Conservation (phyloP, 768 basidiomycete species). For the Tulasnella sp. region DNA sequence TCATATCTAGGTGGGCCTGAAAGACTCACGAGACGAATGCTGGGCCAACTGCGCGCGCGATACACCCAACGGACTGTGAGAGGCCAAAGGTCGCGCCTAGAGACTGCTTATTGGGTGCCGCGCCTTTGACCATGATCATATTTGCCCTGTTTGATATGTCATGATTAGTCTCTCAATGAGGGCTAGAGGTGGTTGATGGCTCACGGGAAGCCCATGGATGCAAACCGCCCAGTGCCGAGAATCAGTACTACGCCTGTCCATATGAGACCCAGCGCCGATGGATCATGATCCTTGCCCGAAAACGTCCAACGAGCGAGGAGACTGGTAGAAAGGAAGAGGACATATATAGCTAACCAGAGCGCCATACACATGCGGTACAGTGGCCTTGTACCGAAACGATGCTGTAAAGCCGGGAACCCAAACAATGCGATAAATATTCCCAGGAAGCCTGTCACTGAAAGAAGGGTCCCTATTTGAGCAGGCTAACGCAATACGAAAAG, state of each 20-base stretch:
- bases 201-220: constrained; percentile 1
- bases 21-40: constrained; percentile 3
- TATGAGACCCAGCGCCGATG: background rate
- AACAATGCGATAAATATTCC: background rate
- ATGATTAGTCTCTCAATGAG: no score
- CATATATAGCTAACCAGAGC: background rate
- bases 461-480: background rate
- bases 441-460: background rate
- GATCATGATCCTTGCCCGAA: background rate
- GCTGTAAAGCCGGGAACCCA: background rate
- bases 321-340: background rate
- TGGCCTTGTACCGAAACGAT: background rate
- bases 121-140: background rate
- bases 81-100: constrained; percentile 5
- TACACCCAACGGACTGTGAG: background rate
- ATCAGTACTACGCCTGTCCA: constrained; percentile 3
- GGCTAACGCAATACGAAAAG: no score
- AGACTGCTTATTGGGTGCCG: background rate
- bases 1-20: no score
- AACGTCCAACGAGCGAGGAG: background rate
- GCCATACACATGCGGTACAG: background rate
- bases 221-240: background rate
- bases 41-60: background rate
- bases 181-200: background rate
- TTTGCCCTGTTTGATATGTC: background rate